Evolutionary conservation across 2,329 filamentous ascomycete genomes (phyloP).

Genomic region (Remersonia thermophila): DNA sequence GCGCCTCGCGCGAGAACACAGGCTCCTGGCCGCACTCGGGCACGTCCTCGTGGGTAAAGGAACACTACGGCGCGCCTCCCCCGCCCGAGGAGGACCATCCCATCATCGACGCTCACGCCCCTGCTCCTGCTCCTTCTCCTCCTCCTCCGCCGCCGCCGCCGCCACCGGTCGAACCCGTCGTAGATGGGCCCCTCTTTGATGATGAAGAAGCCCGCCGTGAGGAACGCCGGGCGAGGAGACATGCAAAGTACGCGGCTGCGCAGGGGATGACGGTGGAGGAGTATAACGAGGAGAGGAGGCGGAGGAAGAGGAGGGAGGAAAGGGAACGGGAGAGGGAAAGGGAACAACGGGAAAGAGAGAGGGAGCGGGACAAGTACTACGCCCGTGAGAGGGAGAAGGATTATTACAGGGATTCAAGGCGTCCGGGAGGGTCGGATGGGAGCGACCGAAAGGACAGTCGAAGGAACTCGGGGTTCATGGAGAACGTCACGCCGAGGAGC

Average conservation of each 20-base stretch:
- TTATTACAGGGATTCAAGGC: background rate
- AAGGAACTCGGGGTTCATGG: conserved; percentile 25
- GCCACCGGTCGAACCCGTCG: conserved; percentile 17
- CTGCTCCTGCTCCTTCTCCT: too few species aligned
- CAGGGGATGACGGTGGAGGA: conserved; percentile 23
- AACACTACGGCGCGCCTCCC: conserved; percentile 49
- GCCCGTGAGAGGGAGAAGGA: conserved; percentile 7
- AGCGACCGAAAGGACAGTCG: conserved; percentile 18
- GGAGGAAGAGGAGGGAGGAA: conserved; percentile 20
- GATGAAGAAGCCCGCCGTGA: conserved; percentile 40
- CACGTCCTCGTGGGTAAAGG: conserved; percentile 54
- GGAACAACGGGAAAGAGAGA: conserved; percentile 5
- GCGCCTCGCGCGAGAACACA: conserved; percentile 25
- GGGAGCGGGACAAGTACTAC: conserved; percentile 2
- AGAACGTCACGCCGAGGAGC: conserved; percentile 34
- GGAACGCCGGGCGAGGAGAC: conserved; percentile 33
- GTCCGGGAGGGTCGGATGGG: conserved; percentile 20
- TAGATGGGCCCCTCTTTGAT: conserved; percentile 28
- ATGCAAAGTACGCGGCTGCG: conserved; percentile 30
- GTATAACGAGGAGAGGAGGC: conserved; percentile 20
- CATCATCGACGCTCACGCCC: background rate
- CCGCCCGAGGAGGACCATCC: conserved; percentile 28
- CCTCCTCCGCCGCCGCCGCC: conserved; percentile 7
- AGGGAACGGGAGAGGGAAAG: conserved; percentile 17
- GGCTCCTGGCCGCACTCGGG: conserved; percentile 49